Percentiles rank a stretch among this genome's conserved stretches.
These are phyloP conservation scores for Vitellaria paradoxa DNA, from an alignment of 179 eudicot genomes.

Conservation along the genomic window DNA sequence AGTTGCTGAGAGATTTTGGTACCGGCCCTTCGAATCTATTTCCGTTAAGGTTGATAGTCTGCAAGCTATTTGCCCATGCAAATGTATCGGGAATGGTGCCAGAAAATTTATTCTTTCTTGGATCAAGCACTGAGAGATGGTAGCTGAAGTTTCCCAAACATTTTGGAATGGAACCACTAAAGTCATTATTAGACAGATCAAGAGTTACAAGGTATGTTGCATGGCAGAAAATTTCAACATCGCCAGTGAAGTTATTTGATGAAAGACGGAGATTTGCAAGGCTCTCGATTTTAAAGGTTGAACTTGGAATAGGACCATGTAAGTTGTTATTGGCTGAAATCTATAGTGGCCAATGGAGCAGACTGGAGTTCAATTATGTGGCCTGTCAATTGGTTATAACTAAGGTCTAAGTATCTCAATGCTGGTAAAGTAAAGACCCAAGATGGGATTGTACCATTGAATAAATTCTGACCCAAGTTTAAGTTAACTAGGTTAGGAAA, in stretches of 20 bases:
- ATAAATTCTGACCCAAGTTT: no score
- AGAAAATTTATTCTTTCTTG: background rate
- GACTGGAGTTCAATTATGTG: background rate
- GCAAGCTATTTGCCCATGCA: background rate
- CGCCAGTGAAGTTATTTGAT: constrained; percentile 7
- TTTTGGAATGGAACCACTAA: background rate
- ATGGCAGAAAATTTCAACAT: background rate
- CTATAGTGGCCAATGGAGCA: background rate
- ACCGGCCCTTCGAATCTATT: background rate
- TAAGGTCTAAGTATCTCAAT: background rate
- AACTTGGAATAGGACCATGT: constrained; percentile 19
- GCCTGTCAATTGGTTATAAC: background rate
- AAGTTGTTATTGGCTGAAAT: background rate
- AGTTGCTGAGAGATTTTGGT: constrained; percentile 7
- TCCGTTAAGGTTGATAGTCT: background rate
- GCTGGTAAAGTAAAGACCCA: constrained; percentile 2
- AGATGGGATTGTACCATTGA: background rate
- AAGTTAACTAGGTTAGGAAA: background rate
- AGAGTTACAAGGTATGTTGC: background rate
- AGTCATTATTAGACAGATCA: background rate
- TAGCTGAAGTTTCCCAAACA: background rate
- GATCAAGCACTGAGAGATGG: background rate
- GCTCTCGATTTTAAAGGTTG: constrained; percentile 5
- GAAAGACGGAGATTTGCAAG: background rate
- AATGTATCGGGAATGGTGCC: background rate